These are phyloP conservation scores for Aristolochia fimbriata DNA, from an alignment of 164 flowering plant species.

Conservation along the genomic window DNA sequence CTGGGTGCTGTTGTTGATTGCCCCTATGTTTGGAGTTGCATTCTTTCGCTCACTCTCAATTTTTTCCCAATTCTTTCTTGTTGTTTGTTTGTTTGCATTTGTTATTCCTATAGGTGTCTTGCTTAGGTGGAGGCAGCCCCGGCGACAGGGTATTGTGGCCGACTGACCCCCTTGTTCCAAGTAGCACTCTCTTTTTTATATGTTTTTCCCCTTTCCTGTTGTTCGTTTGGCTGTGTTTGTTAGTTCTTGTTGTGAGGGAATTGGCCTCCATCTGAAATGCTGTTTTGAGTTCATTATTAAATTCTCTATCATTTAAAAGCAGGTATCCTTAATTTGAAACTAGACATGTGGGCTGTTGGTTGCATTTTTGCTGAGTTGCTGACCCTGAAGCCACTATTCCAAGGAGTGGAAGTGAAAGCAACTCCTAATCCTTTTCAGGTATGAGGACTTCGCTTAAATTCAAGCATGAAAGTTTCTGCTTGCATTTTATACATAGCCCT, in stretches of 20 bases:
- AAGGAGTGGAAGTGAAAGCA: conserved; percentile 93
- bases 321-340: conserved; percentile 6
- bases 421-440: conserved; percentile 92
- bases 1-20: too few relatives aligned
- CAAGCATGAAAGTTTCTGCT: neutral
- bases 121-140: too few relatives aligned
- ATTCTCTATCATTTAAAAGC: neutral
- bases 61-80: neutral
- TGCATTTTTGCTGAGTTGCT: conserved; percentile 98
- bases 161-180: too few relatives aligned
- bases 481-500: neutral
- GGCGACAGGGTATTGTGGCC: too few relatives aligned
- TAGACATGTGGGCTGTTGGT: conserved; percentile 99
- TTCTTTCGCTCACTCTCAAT: too few relatives aligned
- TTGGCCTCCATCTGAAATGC: too few relatives aligned
- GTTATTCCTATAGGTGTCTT: too few relatives aligned
- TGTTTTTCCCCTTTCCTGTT: neutral
- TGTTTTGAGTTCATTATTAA: too few relatives aligned
- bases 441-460: conserved; percentile 3
- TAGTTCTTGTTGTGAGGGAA: too few relatives aligned
- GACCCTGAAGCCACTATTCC: conserved; percentile 94
- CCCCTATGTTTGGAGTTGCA: too few relatives aligned
- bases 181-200: too few relatives aligned
- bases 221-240: neutral
- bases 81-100: neutral